Percentiles rank a stretch among this genome's conserved stretches.
Evolutionary conservation across 2,329 filamentous ascomycete species (phyloP).

Genomic region (Cyphellophora europaea): DNA sequence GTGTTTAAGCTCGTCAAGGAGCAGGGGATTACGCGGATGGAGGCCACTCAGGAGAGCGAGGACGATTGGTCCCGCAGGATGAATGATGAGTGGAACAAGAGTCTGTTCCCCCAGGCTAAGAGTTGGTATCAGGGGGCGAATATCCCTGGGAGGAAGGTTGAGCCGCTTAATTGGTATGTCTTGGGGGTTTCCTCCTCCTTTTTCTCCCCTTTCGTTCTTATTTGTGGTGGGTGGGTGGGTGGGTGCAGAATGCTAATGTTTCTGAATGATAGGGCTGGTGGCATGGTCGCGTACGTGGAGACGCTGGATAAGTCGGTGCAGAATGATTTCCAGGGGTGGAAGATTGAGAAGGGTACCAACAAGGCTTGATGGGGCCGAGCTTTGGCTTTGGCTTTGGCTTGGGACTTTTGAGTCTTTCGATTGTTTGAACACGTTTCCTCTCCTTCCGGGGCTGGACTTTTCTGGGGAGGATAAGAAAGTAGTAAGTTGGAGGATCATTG

Average conservation of each 20-base stretch:
- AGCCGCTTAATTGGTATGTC: conserved; percentile 39
- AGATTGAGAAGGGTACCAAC: conserved; percentile 3
- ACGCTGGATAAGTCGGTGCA: conserved; percentile 10
- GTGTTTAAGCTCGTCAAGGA: conserved; percentile 27
- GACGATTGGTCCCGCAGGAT: conserved; percentile 35
- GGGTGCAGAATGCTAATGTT: conserved; percentile 1
- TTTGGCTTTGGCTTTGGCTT: too few relatives aligned
- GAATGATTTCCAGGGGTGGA: conserved; percentile 15
- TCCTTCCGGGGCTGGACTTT: too few relatives aligned
- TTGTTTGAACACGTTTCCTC: too few relatives aligned
- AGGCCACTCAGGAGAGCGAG: conserved; percentile 37
- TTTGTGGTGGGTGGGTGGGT: background rate
- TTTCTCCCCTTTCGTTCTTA: background rate
- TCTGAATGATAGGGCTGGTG: conserved; percentile 12
- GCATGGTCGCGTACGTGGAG: conserved; percentile 13
- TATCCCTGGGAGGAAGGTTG: conserved; percentile 44
- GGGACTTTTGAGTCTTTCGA: too few relatives aligned
- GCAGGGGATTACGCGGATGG: conserved; percentile 40
- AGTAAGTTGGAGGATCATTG: too few relatives aligned
- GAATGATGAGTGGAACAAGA: conserved; percentile 24
- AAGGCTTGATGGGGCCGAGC: too few relatives aligned
- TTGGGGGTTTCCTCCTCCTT: background rate
- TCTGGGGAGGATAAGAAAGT: too few relatives aligned
- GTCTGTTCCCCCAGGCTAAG: conserved; percentile 19
- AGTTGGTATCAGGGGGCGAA: conserved; percentile 50